Percentiles rank a stretch among this genome's conserved stretches.
phyloP scores from a whole-genome alignment of 495 filamentous ascomycete species.

The Aspergillus biplanus region DNA sequence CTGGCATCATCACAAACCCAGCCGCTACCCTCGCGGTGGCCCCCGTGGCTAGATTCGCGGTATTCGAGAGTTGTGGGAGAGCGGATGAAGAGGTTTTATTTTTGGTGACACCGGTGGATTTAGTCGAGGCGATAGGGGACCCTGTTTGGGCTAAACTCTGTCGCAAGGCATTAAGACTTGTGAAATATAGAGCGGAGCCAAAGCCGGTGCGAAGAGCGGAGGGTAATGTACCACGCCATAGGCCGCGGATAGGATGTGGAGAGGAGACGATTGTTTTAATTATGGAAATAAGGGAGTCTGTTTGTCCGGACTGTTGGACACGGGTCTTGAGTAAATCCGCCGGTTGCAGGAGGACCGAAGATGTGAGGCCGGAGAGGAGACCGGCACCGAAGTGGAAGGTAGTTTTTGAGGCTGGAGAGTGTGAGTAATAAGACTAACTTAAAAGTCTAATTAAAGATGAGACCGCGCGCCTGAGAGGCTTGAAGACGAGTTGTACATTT shows the following conservation, averaged over 20 bases:
- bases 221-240: constrained; percentile 94
- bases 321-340: constrained; percentile 96
- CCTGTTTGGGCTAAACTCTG: constrained; percentile 60
- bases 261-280: constrained; percentile 68
- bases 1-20: constrained; percentile 91
- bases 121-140: constrained; percentile 29
- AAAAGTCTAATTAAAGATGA: neutral
- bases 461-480: neutral
- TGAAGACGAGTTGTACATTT: constrained; percentile 30
- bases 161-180: constrained; percentile 79
- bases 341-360: constrained; percentile 89
- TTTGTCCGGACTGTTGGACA: constrained; percentile 68
- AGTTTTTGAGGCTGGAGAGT: constrained; percentile 45
- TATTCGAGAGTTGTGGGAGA: constrained; percentile 81
- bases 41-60: constrained; percentile 83
- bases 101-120: constrained; percentile 20
- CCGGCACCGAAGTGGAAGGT: constrained; percentile 88
- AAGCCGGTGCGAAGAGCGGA: constrained; percentile 90
- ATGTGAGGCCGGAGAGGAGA: constrained; percentile 81
- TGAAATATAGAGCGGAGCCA: constrained; percentile 94
- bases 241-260: constrained; percentile 64
- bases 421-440: neutral
- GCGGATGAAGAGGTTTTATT: constrained; percentile 62
- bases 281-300: constrained; percentile 66
- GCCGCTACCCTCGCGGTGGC: constrained; percentile 81